Base-by-base conservation (phyloP, 352 stramenopile genomes). In the Pythium graminicola region DNA sequence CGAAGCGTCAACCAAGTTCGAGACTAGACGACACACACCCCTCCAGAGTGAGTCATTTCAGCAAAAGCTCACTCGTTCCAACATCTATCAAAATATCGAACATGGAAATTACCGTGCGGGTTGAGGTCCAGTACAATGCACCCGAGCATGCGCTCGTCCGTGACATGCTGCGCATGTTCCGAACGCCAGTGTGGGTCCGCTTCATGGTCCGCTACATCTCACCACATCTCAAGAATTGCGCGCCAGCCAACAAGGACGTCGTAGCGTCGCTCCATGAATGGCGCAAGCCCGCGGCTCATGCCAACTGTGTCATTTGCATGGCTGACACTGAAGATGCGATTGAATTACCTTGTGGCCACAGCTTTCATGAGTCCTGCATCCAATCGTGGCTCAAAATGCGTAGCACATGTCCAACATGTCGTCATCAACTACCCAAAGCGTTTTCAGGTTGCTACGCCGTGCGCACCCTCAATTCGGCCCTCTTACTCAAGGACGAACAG, bases 361-460 rank as follows among this genome's bases (percentile, higher is more conserved):
- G 85, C 35, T 98, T 97, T 69, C 94, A 98, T 64, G 62, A 86
- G 23, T 69, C 78, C 35, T 98, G 95, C 73, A 89, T 98, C 57
- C 62, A 85, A 33, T 88, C 80, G 32, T 98, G 95, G 94, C 87
- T 97, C 33, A 74, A 89, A 53, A 88, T 94, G 49, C 87, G 96
- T 55, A 82, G 73, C 42, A 95, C 87, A 46, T 98, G 95, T 64
- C 93, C 93, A 6, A 94, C 93, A 22, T 98, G 95, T 60, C 94
- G 96, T 46, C 85, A 93, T 59, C 88, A 97, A 69, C 85, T 97
- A 53, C 78, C 69, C 42, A 89, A 87, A 63, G 78, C 80, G 35
- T 87, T 92, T 48, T 80, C 69, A 0, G 81, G 81, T 29, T 85
- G 76, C 64, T 91, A 88, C 54, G 81, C 78, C 13, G 74, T 92